Evolutionary conservation across 306 rosid species (phyloP).

Genomic region (Pyrus bretschneideri): DNA sequence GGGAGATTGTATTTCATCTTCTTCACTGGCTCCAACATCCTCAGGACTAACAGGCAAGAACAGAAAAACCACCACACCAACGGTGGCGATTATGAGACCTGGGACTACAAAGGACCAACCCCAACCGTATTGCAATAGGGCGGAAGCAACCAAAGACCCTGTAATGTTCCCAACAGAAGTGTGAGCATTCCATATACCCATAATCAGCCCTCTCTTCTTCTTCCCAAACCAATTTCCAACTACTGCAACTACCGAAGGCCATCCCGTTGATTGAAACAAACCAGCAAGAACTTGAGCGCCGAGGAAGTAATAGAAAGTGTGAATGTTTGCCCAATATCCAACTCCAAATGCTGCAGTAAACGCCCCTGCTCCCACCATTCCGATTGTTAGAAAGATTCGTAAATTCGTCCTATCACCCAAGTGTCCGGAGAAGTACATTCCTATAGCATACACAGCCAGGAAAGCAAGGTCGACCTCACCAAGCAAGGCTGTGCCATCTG

Average conservation of each 20-base stretch:
- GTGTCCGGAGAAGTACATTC: conserved; percentile 97
- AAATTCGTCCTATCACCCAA: conserved; percentile 73
- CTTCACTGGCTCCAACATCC: conserved; percentile 54
- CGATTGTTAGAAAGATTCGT: conserved; percentile 74
- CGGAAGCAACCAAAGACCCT: conserved; percentile 86
- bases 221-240: conserved; percentile 96
- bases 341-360: conserved; percentile 79
- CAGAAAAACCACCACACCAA: conserved; percentile 62
- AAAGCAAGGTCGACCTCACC: conserved; percentile 93
- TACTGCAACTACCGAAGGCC: conserved; percentile 97
- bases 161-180: conserved; percentile 90
- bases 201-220: conserved; percentile 88
- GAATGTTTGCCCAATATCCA: conserved; percentile 82
- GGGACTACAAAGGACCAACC: conserved; percentile 95
- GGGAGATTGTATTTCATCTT: conserved; percentile 45
- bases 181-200: conserved; percentile 99
- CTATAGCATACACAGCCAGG: conserved; percentile 75
- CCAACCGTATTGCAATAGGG: conserved; percentile 84
- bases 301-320: conserved; percentile 62
- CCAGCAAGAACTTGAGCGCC: conserved; percentile 80
- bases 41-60: conserved; percentile 70
- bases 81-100: conserved; percentile 48
- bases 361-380: conserved; percentile 90
- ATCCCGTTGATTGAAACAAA: conserved; percentile 91
- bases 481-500: conserved; percentile 77